Percentiles rank a stretch among this genome's conserved stretches.
These are phyloP conservation scores for Solanum hybrid DNA, from an alignment of 305 asterid species.

Conservation along the genomic window DNA sequence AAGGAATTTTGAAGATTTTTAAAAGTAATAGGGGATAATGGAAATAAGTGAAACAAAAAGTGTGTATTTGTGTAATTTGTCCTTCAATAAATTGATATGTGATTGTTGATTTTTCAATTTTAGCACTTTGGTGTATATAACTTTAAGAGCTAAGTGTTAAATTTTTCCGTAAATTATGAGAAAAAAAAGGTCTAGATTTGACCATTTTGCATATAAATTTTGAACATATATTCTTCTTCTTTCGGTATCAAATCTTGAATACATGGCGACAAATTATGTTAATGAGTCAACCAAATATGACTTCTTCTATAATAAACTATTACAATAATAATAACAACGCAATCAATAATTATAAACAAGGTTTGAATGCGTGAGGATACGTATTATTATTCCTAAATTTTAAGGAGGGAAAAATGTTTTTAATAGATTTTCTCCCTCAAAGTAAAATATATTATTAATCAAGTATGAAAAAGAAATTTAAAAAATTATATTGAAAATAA, in stretches of 20 bases:
- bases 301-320: not conserved
- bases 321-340: not conserved
- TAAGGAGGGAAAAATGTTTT: too few relatives aligned
- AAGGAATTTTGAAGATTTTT: too few relatives aligned
- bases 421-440: not conserved
- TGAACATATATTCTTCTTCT: not conserved
- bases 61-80: too few relatives aligned
- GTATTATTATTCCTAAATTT: not conserved
- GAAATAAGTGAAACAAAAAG: too few relatives aligned
- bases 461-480: not conserved
- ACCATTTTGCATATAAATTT: not conserved
- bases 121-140: not conserved
- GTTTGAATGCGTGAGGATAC: not conserved
- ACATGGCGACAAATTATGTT: not conserved
- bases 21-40: too few relatives aligned
- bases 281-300: not conserved
- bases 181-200: not conserved
- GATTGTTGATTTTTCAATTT: not conserved
- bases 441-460: not conserved
- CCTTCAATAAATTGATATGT: not conserved
- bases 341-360: not conserved
- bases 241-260: not conserved
- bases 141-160: not conserved
- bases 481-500: too few relatives aligned
- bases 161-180: not conserved